These are phyloP conservation scores for Boechera divaricarpa DNA, from an alignment of 345 rosid species.

Conservation along the genomic window DNA sequence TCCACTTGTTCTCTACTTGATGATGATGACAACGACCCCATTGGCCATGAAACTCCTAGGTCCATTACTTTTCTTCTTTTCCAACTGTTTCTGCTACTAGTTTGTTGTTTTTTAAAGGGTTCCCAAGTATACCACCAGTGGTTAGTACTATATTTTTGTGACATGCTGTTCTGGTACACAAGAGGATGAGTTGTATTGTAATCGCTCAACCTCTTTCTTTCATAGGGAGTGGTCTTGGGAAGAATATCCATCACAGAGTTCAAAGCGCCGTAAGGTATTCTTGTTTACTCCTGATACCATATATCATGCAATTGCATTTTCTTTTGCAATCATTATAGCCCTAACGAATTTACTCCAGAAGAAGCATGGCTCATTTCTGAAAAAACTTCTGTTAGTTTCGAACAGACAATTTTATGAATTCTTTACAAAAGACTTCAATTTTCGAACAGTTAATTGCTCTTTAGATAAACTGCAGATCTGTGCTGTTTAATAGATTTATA, in stretches of 20 bases:
- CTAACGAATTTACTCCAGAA: conserved; percentile 19
- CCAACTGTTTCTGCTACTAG: conserved; percentile 4
- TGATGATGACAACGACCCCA: conserved; percentile 35
- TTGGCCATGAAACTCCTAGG: conserved; percentile 29
- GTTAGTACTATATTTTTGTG: neutral
- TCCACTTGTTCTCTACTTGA: conserved; percentile 40
- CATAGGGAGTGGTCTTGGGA: conserved; percentile 52
- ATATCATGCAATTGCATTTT: neutral
- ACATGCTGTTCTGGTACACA: conserved; percentile 6
- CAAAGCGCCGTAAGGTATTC: conserved; percentile 58
- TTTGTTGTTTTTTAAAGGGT: neutral
- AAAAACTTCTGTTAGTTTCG: neutral
- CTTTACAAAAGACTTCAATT: neutral
- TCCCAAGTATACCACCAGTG: conserved; percentile 12
- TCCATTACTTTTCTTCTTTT: conserved; percentile 22
- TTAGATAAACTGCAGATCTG: neutral
- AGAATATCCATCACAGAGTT: conserved; percentile 40
- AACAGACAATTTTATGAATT: neutral
- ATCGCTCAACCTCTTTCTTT: conserved; percentile 22
- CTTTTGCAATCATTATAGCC: conserved; percentile 5
- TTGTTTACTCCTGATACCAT: conserved; percentile 18
- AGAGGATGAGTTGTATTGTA: conserved; percentile 28
- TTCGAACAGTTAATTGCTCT: neutral
- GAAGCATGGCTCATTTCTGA: neutral
- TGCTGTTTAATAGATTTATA: conserved; percentile 5